phyloP scores from a whole-genome alignment of 2,329 filamentous ascomycete species.

The Diaporthe aspalathi region DNA sequence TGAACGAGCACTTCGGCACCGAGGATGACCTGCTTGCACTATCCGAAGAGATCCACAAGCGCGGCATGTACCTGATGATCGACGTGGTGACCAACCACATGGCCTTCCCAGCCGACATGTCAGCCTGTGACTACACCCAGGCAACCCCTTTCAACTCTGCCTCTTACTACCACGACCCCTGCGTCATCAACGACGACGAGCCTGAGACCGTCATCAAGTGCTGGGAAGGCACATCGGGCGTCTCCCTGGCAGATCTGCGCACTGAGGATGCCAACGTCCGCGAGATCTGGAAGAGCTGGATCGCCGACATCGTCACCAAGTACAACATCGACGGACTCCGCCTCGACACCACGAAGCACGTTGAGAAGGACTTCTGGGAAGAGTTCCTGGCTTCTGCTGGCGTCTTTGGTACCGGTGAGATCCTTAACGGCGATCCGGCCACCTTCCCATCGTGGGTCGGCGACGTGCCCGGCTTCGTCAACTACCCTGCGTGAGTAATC shows the following conservation, averaged over 20 bases:
- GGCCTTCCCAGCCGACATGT: slow-evolving; percentile 43
- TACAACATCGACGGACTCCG: slow-evolving; percentile 70
- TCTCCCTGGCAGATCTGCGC: slow-evolving; percentile 64
- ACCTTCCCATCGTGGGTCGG: slow-evolving; percentile 60
- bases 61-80: slow-evolving; percentile 66
- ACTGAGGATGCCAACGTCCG: slow-evolving; percentile 63
- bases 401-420: slow-evolving; percentile 69
- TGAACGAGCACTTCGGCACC: slow-evolving; percentile 31
- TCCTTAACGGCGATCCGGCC: slow-evolving; percentile 62
- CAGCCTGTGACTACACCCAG: slow-evolving; percentile 41
- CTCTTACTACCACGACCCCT: slow-evolving; percentile 43
- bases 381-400: slow-evolving; percentile 59
- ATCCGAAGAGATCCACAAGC: slow-evolving; percentile 2
- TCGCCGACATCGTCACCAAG: slow-evolving; percentile 62
- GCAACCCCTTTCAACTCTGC: slow-evolving; percentile 43
- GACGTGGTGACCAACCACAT: slow-evolving; percentile 72
- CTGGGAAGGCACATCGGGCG: slow-evolving; percentile 16
- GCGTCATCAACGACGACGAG: not conserved
- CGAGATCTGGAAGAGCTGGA: slow-evolving; percentile 64
- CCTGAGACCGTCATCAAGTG: slow-evolving; percentile 13
- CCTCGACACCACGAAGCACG: slow-evolving; percentile 69
- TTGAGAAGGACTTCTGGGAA: slow-evolving; percentile 66
- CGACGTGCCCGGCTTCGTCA: slow-evolving; percentile 63
- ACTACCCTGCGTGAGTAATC: slow-evolving; percentile 62
- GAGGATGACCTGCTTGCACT: slow-evolving; percentile 18